phyloP scores from a whole-genome alignment of 1,284 basidiomycete genomes.

The Hypsizygus ulmarius region DNA sequence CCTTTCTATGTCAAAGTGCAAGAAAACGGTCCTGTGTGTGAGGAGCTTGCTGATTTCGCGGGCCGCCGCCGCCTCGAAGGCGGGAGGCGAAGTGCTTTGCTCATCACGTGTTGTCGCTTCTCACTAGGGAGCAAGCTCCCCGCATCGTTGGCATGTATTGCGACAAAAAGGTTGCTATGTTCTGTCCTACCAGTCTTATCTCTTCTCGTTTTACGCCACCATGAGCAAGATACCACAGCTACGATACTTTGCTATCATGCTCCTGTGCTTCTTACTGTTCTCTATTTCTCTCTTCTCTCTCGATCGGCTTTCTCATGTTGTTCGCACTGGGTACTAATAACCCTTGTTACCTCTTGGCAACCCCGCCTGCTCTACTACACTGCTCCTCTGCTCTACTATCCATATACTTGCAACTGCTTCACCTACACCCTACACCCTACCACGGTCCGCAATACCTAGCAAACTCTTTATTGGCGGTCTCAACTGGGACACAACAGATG shows the following conservation, averaged over 20 bases:
- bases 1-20: constrained; percentile 14
- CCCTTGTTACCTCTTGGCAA: constrained; percentile 19
- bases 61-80: too few species aligned
- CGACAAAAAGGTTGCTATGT: constrained; percentile 16
- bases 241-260: constrained; percentile 31
- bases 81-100: too few species aligned
- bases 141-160: constrained; percentile 11
- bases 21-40: too few species aligned
- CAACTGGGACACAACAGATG: constrained; percentile 98
- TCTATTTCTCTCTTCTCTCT: constrained; percentile 20
- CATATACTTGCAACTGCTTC: constrained; percentile 30
- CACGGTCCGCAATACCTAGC: constrained; percentile 53
- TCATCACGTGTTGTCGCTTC: too few species aligned
- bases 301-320: constrained; percentile 24
- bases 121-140: constrained; percentile 1
- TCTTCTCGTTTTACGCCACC: constrained; percentile 26
- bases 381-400: constrained; percentile 32
- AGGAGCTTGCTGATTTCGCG: too few species aligned
- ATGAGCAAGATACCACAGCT: constrained; percentile 29
- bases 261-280: constrained; percentile 18
- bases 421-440: constrained; percentile 22
- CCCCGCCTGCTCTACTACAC: constrained; percentile 22
- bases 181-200: constrained; percentile 9
- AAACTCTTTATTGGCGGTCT: constrained; percentile 99
- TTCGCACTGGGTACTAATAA: constrained; percentile 12